These are phyloP conservation scores for Leishmania lainsoni DNA, from an alignment of 208 protist species.

Conservation along the genomic window DNA sequence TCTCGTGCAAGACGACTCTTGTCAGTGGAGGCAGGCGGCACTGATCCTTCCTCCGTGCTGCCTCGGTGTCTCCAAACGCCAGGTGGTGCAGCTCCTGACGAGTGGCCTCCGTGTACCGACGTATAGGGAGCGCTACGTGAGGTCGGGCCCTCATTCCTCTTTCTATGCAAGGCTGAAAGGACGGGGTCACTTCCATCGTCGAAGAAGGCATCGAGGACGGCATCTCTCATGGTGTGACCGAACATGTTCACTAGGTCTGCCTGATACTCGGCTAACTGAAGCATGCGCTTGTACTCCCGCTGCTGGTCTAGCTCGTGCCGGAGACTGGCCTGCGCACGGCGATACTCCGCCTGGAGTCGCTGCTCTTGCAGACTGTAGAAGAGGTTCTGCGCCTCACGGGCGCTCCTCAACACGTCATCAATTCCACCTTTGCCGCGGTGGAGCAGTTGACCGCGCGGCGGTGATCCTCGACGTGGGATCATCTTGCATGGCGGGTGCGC, in stretches of 20 bases:
- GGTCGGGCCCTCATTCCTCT: constrained; percentile 1
- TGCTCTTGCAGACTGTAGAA: constrained; percentile 39
- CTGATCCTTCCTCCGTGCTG: neutral
- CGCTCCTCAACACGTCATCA: constrained; percentile 46
- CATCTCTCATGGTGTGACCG: constrained; percentile 49
- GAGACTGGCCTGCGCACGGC: constrained; percentile 26
- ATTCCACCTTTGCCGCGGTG: constrained; percentile 51
- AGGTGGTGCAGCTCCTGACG: neutral
- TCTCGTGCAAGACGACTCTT: neutral
- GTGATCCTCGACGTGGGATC: neutral
- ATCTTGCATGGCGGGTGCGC: neutral
- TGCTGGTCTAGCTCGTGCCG: constrained; percentile 52
- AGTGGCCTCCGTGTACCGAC: neutral
- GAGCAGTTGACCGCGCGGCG: constrained; percentile 34
- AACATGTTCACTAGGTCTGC: constrained; percentile 64
- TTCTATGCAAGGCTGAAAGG: constrained; percentile 15
- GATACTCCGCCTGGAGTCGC: constrained; percentile 36
- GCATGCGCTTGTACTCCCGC: constrained; percentile 40
- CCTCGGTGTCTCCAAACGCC: neutral
- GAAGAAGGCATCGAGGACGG: constrained; percentile 48
- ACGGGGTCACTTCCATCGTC: constrained; percentile 38
- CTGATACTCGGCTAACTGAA: constrained; percentile 44
- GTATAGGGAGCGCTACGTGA: neutral
- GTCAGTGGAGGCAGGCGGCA: neutral
- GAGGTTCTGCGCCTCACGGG: constrained; percentile 40